Percentiles rank a stretch among this genome's conserved stretches.
phyloP scores from a whole-genome alignment of 2,329 filamentous ascomycete genomes.

The Fusarium clavum region DNA sequence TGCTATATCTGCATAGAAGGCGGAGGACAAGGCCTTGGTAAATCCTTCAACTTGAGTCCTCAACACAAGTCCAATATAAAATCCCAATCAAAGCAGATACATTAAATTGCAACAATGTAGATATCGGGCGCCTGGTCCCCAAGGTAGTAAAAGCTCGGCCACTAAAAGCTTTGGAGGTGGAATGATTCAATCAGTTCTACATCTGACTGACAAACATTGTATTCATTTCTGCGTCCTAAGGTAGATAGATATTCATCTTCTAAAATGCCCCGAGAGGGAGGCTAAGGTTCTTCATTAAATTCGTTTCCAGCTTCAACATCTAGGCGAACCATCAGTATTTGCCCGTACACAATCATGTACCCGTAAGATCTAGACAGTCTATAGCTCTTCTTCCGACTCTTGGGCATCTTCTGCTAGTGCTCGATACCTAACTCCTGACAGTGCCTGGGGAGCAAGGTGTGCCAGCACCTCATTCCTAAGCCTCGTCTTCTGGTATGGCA shows the following conservation, averaged over 20 bases:
- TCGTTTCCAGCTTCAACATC: constrained; percentile 2
- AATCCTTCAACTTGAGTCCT: no score
- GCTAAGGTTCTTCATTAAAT: neutral
- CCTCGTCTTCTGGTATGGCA: constrained; percentile 62
- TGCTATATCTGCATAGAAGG: neutral
- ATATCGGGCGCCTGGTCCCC: no score
- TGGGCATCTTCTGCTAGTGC: constrained; percentile 40
- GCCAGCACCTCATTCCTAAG: constrained; percentile 59
- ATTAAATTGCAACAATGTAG: no score
- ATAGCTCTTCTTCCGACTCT: constrained; percentile 4
- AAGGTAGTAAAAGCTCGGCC: no score
- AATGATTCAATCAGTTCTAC: neutral
- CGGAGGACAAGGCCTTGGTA: no score
- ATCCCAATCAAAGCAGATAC: no score
- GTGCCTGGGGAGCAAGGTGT: constrained; percentile 44
- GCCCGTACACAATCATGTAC: neutral
- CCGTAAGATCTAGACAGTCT: neutral
- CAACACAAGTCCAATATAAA: no score
- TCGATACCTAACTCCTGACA: constrained; percentile 43
- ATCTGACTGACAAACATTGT: neutral
- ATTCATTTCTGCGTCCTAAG: neutral
- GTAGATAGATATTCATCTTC: neutral
- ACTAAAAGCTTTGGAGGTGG: no score
- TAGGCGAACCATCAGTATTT: neutral
- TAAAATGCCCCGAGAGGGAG: neutral